Conservation (phyloP, 2,329 filamentous ascomycete genomes). For the Coleophoma eucalyptorum region DNA sequence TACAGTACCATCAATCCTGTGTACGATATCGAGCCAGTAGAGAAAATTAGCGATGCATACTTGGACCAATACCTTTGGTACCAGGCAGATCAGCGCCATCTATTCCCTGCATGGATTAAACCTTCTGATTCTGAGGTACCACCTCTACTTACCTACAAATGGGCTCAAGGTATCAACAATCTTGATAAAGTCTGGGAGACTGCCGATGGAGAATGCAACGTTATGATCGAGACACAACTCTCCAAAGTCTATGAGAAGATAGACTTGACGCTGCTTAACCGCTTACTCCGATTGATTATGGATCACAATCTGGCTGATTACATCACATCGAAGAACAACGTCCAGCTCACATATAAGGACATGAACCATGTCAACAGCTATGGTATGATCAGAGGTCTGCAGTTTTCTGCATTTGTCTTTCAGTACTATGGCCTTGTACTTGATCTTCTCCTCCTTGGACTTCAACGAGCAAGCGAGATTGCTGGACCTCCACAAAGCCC, state of each 20-base stretch:
- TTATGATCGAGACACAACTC: conserved; percentile 96
- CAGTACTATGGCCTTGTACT: conserved; percentile 97
- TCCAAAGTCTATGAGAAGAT: conserved; percentile 99
- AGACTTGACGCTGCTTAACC: conserved; percentile 91
- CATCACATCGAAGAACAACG: conserved; percentile 99
- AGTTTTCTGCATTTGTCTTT: conserved; percentile 98
- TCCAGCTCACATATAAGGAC: conserved; percentile 98
- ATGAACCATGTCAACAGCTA: conserved; percentile 99
- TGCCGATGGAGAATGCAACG: conserved; percentile 91
- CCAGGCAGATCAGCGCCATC: conserved; percentile 92
- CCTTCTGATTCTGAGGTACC: conserved; percentile 97
- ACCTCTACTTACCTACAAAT: conserved; percentile 92
- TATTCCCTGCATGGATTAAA: conserved; percentile 99
- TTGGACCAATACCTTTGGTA: conserved; percentile 99
- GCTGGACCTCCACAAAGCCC: conserved; percentile 89
- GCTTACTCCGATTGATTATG: conserved; percentile 92
- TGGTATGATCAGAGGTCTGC: conserved; percentile 94
- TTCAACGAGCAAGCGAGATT: conserved; percentile 96
- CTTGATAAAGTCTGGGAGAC: conserved; percentile 93
- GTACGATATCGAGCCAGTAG: conserved; percentile 97
- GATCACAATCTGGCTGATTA: conserved; percentile 99
- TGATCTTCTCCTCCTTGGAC: conserved; percentile 84
- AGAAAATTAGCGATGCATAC: conserved; percentile 99
- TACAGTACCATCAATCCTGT: conserved; percentile 99
- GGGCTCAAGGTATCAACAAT: conserved; percentile 99